Conservation (phyloP, 2,329 filamentous ascomycete genomes). For the Colletotrichum orbiculare region DNA sequence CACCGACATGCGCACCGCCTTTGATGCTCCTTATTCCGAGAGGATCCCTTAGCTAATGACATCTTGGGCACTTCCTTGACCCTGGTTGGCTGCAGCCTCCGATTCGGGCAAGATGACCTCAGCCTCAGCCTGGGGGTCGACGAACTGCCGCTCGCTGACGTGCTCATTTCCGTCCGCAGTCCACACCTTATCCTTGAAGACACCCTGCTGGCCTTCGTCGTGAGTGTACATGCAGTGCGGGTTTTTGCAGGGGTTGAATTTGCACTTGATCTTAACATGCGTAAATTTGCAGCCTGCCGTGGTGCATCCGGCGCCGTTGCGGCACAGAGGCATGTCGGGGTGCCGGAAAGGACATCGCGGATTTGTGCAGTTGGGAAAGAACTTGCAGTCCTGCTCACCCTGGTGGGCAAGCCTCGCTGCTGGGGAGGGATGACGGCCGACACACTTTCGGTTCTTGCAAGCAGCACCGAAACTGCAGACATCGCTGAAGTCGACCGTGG, state of each 20-base stretch:
- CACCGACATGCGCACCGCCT: not conserved
- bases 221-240: constrained; percentile 90
- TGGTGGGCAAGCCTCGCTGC: constrained; percentile 83
- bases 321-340: constrained; percentile 85
- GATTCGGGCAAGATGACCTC: constrained; percentile 77
- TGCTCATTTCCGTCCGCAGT: constrained; percentile 74
- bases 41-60: constrained; percentile 44
- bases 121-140: constrained; percentile 74
- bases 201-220: constrained; percentile 87
- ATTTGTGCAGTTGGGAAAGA: constrained; percentile 92
- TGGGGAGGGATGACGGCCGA: constrained; percentile 90
- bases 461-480: constrained; percentile 86
- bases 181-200: constrained; percentile 92
- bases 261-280: constrained; percentile 86
- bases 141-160: constrained; percentile 90
- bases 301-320: constrained; percentile 90
- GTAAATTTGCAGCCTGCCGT: constrained; percentile 88
- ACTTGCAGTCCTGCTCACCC: constrained; percentile 87
- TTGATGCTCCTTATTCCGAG: not conserved
- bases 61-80: constrained; percentile 51
- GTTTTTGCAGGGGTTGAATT: constrained; percentile 91
- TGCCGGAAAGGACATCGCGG: constrained; percentile 89
- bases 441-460: constrained; percentile 97
- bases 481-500: constrained; percentile 81
- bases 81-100: constrained; percentile 51